Evolutionary conservation across 148 eudicot genomes (phyloP).

Genomic region (Nyssa sinensis): DNA sequence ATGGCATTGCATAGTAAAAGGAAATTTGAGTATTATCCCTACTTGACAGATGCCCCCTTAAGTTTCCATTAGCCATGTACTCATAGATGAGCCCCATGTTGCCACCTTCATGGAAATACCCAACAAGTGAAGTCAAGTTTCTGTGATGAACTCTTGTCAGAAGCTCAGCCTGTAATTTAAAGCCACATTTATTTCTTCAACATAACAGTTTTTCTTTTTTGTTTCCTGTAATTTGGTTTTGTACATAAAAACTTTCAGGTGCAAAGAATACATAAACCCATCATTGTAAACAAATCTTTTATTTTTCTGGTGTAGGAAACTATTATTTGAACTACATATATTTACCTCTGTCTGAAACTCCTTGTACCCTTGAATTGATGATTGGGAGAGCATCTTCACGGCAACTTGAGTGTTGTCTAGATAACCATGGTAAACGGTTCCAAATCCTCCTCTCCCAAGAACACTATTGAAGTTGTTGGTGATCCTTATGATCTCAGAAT

Average conservation of each 20-base stretch:
- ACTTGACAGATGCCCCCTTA: constrained; percentile 20
- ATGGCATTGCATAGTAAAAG: not conserved
- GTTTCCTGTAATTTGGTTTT: too few species aligned
- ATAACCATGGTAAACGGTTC: constrained; percentile 26
- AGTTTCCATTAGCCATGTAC: constrained; percentile 28
- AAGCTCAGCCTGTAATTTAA: constrained; percentile 14
- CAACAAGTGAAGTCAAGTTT: constrained; percentile 25
- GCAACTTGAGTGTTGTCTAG: constrained; percentile 17
- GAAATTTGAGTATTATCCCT: not conserved
- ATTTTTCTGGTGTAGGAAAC: not conserved
- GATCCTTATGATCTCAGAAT: constrained; percentile 22
- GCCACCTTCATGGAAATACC: constrained; percentile 21
- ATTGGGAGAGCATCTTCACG: constrained; percentile 20
- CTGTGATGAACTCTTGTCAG: constrained; percentile 22
- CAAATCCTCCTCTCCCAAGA: constrained; percentile 36
- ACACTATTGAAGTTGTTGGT: constrained; percentile 17
- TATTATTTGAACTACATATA: not conserved
- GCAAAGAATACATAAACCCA: not conserved
- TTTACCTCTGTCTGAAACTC: constrained; percentile 27
- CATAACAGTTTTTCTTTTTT: not conserved
- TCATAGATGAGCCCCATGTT: constrained; percentile 27
- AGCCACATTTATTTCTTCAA: not conserved
- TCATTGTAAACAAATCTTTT: not conserved
- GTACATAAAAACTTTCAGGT: not conserved
- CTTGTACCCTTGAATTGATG: constrained; percentile 21